Percentiles rank a stretch among this genome's conserved stretches.
Evolutionary conservation across 2,329 filamentous ascomycete species (phyloP).

Genomic region (Colletotrichum orchidophilum): DNA sequence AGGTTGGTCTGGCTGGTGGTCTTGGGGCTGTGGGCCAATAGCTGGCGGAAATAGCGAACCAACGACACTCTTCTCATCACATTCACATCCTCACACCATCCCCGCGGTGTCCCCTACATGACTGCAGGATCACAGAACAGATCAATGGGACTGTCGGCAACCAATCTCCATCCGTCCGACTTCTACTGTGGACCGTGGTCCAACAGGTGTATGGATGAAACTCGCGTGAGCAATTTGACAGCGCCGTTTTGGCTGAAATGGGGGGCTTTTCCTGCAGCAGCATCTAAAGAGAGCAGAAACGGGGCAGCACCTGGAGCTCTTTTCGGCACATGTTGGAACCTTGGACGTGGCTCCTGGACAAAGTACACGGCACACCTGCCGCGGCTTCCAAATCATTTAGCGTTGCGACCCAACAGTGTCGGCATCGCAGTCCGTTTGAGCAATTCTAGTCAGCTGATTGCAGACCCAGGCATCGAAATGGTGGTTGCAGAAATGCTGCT

Average conservation of each 20-base stretch:
- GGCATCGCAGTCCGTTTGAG: background rate
- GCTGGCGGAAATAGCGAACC: background rate
- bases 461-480: background rate
- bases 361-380: background rate
- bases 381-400: constrained; percentile 20
- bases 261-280: constrained; percentile 21
- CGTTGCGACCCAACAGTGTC: background rate
- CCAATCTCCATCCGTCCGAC: constrained; percentile 14
- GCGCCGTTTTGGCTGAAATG: constrained; percentile 16
- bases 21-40: constrained; percentile 2
- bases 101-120: background rate
- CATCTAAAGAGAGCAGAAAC: background rate
- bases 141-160: constrained; percentile 14
- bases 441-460: constrained; percentile 19
- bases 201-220: constrained; percentile 22
- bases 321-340: constrained; percentile 17
- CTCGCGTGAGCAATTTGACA: constrained; percentile 26
- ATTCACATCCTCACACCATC: background rate
- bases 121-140: constrained; percentile 3
- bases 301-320: constrained; percentile 19
- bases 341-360: background rate
- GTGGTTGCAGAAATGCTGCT: background rate
- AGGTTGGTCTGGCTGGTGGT: background rate
- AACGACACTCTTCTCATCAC: constrained; percentile 3
- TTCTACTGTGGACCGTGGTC: constrained; percentile 9